Evolutionary conservation across 164 flowering plant species (phyloP), one percentile per base, ranked within the genome.

Genomic region (Stephania japonica): DNA sequence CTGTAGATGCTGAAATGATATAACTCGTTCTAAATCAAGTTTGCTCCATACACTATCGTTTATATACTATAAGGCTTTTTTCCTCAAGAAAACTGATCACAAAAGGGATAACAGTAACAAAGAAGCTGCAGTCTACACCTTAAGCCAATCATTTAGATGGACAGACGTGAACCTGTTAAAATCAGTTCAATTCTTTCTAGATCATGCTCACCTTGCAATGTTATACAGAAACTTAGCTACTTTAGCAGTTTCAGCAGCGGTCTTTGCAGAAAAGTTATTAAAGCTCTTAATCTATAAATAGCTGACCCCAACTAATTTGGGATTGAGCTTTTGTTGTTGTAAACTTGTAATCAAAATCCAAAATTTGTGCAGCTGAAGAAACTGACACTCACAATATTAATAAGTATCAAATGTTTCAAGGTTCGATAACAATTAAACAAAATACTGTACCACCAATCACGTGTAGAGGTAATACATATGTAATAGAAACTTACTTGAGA

Each of bases 401-500:
- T 16, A 50, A 50, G 19, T 19, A 50, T 13, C 5, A 13, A 12
- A 50, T 50, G 19, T 50, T 50, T 50, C 59, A 50, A 4, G 59
- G 19, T 50, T 50, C 14, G 19, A 11, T 13, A 50, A 50, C 59
- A 10, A 50, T 14, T 12, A 50, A 14, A 50, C 38, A 50, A 50
- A 50, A 50, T 50, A 8, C 59, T 13, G 19, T 13, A 50, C 19
- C 59, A 50, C 5, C 11, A 50, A 50, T 10, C 59, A 50, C 3
- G 16, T 8, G 11, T 4, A 50, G 14, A 13, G 59, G 59, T 50
- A 12, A 12, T 6, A 67, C 3, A 32, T 2, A 43, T 19, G 62
- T 13, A 12, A 47, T 9, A 26, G 32, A 64, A 59, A 88, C 97
- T 88, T 84, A 94, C 99, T 84, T 84, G 84, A 81, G 79, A 80